phyloP scores from a whole-genome alignment of 1,284 basidiomycete genomes.

The Puccinia polysora region DNA sequence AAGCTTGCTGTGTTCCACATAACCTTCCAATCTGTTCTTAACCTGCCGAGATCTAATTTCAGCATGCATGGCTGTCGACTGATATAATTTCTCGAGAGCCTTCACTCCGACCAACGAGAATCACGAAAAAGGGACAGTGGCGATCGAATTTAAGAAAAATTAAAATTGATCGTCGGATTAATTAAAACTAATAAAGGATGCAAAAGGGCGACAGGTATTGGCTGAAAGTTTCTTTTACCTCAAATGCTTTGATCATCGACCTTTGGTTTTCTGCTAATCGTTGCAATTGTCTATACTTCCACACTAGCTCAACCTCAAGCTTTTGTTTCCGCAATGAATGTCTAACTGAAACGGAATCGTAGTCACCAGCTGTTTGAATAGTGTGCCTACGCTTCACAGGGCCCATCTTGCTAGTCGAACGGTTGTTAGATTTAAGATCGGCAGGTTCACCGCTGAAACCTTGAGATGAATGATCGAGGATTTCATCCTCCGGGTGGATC shows the following conservation, averaged over 20 bases:
- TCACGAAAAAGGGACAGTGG: too few relatives aligned
- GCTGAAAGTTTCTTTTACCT: too few relatives aligned
- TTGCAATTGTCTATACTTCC: conserved; percentile 10
- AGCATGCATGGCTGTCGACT: conserved; percentile 17
- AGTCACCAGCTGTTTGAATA: conserved; percentile 14
- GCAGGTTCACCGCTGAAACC: conserved; percentile 2
- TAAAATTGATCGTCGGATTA: too few relatives aligned
- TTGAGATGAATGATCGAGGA: too few relatives aligned
- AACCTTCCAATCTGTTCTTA: conserved; percentile 18
- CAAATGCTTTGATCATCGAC: not conserved
- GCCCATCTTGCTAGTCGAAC: not conserved
- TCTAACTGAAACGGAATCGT: conserved; percentile 8
- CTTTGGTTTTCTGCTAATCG: conserved; percentile 2
- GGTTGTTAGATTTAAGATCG: not conserved
- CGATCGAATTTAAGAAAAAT: too few relatives aligned
- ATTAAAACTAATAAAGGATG: too few relatives aligned
- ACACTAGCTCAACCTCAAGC: conserved; percentile 19
- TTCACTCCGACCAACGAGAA: not conserved
- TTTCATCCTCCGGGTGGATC: not conserved
- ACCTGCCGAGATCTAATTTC: conserved; percentile 16
- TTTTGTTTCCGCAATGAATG: conserved; percentile 23
- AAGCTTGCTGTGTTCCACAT: conserved; percentile 15
- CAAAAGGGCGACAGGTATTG: too few relatives aligned
- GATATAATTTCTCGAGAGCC: not conserved
- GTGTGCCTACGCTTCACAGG: conserved; percentile 8